phyloP scores from a whole-genome alignment of 441 rosid species.

The Pelargonium citronellum region DNA sequence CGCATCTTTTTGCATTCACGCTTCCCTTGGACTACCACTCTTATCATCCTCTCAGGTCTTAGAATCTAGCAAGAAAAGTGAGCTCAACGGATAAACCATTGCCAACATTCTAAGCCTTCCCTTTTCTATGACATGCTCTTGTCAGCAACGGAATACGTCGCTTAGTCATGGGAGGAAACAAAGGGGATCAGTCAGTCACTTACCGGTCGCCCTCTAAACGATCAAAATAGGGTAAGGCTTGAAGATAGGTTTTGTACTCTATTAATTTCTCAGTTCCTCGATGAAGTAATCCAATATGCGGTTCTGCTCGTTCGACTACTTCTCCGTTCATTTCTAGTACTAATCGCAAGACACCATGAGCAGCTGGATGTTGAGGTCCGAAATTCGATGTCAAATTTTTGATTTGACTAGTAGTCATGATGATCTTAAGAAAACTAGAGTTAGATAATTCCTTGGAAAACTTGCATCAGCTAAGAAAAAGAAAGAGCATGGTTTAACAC shows the following conservation, averaged over 20 bases:
- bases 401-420: slow-evolving; percentile 13
- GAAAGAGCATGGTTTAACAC: too few relatives aligned
- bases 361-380: slow-evolving; percentile 15
- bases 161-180: not conserved
- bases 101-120: too few relatives aligned
- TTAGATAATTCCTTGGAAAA: not conserved
- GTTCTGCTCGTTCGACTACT: slow-evolving; percentile 14
- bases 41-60: too few relatives aligned
- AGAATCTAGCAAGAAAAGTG: too few relatives aligned
- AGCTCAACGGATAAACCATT: too few relatives aligned
- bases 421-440: not conserved
- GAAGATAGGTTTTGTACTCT: not conserved
- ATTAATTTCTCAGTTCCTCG: not conserved
- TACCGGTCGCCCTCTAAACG: not conserved
- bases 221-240: not conserved
- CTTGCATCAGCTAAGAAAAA: too few relatives aligned
- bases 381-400: slow-evolving; percentile 17
- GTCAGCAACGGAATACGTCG: not conserved
- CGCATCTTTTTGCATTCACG: too few relatives aligned
- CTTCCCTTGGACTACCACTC: too few relatives aligned
- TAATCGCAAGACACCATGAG: slow-evolving; percentile 21
- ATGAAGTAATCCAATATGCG: not conserved
- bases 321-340: slow-evolving; percentile 23
- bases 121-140: not conserved
- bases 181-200: not conserved